Base-by-base conservation (phyloP, 768 basidiomycete species). In the Vararia minispora region DNA sequence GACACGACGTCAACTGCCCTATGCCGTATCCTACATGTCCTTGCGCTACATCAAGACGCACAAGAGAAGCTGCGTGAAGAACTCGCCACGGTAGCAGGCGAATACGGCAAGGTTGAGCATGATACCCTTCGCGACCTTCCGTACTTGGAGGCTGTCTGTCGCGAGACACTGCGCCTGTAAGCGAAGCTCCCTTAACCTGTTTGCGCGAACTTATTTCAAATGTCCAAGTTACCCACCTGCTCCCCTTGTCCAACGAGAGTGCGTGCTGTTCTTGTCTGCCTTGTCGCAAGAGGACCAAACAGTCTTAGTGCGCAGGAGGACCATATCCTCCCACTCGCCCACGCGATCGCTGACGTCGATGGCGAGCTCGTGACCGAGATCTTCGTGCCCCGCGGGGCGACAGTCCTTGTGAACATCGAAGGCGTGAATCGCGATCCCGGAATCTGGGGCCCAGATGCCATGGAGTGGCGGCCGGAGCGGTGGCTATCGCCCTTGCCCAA, bases 31-130 rank as follows among this genome's bases (percentile, higher is more conserved):
- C 33, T 52, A n/a, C 47, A 57, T 10, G 35, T 53, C 4, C 49
- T 53, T 11, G 43, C 53, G 11, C 27, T 51, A 18, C 39, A 48
- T 25, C 47, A 31, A 10, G 45, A 53, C 8, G 45, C 50, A 3
- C 55, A 56, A 22, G 45, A 52, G 8, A 51, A 52, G 37, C 27
- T 56, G 1, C 49, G 55, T 1, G 37, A 32, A 11, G 53, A 56
- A 29, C 17, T 52, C 5, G 18, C n/a, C n/a, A n/a, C n/a, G n/a
- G n/a, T n/a, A n/a, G n/a, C n/a, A n/a, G n/a, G n/a, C n/a, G n/a
- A n/a, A n/a, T n/a, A n/a, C n/a, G n/a, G n/a, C n/a, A n/a, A n/a
- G n/a, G n/a, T n/a, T n/a, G n/a, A n/a, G n/a, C n/a, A n/a, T n/a
- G n/a, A n/a, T n/a, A n/a, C n/a, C n/a, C n/a, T n/a, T n/a, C n/a